Base-by-base conservation (phyloP, 768 basidiomycete genomes). In the Xerocomellus intermedius region DNA sequence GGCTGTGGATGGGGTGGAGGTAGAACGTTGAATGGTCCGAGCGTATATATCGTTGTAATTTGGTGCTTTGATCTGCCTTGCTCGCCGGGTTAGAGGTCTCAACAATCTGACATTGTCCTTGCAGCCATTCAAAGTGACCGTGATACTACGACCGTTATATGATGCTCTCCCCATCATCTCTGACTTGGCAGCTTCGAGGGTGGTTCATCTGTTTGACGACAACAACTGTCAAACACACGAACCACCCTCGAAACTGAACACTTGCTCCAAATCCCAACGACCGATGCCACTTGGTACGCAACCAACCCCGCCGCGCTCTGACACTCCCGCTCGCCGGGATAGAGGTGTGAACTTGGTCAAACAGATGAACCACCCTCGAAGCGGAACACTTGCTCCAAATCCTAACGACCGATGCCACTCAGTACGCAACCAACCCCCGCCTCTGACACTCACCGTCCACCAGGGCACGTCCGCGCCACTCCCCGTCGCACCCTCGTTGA, bases 401-500 rank as follows among this genome's bases (percentile, higher is more conserved):
- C 74, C 80, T 81, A 50, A 35, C 22, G n/a, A 43, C 22, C 44
- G 19, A 60, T 30, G 17, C 2, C 16, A 48, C 2, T 55, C 17
- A 59, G 55, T 22, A 39, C 30, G 5, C 28, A 7, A 8, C 10
- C 17, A 5, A 24, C 2, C 6, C 8, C 14, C 0, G 5, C 26
- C 9, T 56, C 6, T 14, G 19, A 5, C 6, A 65, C 75, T 64
- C 55, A 85, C 84, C 71, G 73, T 76, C 85, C 84, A 84, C 90
- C 89, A 91, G 54, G 88, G 85, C 13, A 84, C 71, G 5, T 80
- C 82, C 22, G 77, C 77, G 12, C 82, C 87, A 56, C 87, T 89
- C 16, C 89, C 88, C 6, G 74, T 75, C 5, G 89, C 88, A 37
- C 81, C 87, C 4, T 81, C 76, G n/a, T 84, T 76, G 41, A 91